Evolutionary conservation across 208 protist species (phyloP).

Genomic region (Naegleria lovaniensis): DNA sequence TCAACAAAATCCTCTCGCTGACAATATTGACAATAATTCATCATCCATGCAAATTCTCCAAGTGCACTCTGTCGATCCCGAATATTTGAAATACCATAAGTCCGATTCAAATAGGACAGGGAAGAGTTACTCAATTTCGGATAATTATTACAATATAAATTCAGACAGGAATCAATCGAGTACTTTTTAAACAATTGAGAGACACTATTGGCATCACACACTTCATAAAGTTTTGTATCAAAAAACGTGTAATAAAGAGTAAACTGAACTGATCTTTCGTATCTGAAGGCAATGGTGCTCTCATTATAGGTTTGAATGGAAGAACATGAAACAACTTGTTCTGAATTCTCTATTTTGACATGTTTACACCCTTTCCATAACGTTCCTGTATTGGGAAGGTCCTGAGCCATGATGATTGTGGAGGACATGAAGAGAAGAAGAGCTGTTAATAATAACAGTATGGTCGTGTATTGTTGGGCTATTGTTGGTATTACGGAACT

Average conservation of each 20-base stretch:
- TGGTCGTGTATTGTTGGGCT: too few species aligned
- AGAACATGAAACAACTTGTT: neutral
- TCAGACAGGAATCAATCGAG: neutral
- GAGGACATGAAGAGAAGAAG: too few species aligned
- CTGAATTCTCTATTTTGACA: neutral
- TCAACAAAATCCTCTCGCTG: neutral
- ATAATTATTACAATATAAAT: neutral
- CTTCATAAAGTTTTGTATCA: neutral
- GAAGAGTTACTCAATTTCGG: neutral
- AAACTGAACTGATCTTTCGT: neutral
- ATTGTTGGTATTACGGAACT: too few species aligned
- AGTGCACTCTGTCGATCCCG: neutral
- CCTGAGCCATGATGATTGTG: too few species aligned
- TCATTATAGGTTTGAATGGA: neutral
- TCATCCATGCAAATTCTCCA: neutral
- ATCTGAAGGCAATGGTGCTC: neutral
- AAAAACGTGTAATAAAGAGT: neutral
- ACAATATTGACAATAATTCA: conserved; percentile 12
- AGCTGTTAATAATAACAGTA: too few species aligned
- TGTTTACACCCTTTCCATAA: neutral
- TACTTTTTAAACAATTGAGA: neutral
- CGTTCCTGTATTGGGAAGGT: too few species aligned
- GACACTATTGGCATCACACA: neutral
- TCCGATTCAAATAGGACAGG: neutral
- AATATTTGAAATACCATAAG: neutral